These are phyloP conservation scores for Boletus eberwhitei DNA, from an alignment of 768 basidiomycete genomes.

Conservation along the genomic window DNA sequence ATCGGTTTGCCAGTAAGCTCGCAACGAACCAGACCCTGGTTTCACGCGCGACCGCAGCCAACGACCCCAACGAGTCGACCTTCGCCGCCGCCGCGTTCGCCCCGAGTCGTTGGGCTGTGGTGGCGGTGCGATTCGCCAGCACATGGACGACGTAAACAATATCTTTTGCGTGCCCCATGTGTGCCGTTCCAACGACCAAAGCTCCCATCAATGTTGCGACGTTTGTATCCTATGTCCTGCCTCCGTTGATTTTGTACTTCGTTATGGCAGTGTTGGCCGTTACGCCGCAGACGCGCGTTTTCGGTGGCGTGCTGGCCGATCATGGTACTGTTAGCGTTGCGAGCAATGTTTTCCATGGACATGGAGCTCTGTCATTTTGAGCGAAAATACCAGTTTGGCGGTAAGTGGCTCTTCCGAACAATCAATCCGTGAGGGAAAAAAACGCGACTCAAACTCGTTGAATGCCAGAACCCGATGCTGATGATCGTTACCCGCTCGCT, in stretches of 20 bases:
- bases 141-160: background rate
- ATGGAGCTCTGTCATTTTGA: background rate
- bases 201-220: background rate
- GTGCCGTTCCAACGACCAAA: background rate
- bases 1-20: constrained; percentile 14
- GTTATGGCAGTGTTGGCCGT: background rate
- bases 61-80: too few species aligned
- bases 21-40: constrained; percentile 24
- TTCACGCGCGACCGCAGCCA: too few species aligned
- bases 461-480: background rate
- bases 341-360: background rate
- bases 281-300: background rate
- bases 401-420: background rate
- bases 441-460: background rate
- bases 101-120: too few species aligned
- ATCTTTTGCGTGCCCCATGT: background rate
- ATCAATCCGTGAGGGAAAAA: background rate
- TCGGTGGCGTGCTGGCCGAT: background rate
- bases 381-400: background rate
- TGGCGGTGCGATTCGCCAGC: too few species aligned
- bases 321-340: background rate
- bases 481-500: background rate
- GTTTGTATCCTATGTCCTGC: background rate
- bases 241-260: background rate
- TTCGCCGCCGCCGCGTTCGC: too few species aligned